phyloP scores from a whole-genome alignment of 176 grass and related monocot species.

The Tillandsia fasciculata region DNA sequence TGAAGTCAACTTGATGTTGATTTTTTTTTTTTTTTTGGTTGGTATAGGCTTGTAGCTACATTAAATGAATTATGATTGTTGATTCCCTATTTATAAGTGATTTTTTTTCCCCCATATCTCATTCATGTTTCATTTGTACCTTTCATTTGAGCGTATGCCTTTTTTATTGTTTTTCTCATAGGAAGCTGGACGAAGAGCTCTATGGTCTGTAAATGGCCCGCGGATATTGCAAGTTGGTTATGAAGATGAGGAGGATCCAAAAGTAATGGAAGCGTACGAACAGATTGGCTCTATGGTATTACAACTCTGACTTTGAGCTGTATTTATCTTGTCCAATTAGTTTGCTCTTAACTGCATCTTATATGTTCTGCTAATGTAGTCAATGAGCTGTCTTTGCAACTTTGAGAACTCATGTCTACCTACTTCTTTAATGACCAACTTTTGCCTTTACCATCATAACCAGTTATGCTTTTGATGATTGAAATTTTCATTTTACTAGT shows the following conservation, averaged over 20 bases:
- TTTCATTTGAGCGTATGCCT: not conserved
- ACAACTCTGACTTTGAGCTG: slow-evolving; percentile 4
- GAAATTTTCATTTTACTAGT: no score
- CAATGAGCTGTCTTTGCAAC: not conserved
- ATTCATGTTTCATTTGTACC: not conserved
- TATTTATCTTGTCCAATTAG: slow-evolving; percentile 10
- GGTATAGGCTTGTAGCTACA: no score
- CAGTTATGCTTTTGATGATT: no score
- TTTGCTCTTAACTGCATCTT: not conserved
- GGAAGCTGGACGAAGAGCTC: slow-evolving; percentile 66
- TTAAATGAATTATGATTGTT: not conserved
- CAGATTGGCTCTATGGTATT: slow-evolving; percentile 92
- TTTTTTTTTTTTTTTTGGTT: not conserved
- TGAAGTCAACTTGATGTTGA: not conserved
- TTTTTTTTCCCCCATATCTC: not conserved
- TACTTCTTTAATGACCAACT: no score
- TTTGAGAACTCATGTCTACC: no score
- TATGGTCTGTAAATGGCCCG: slow-evolving; percentile 88
- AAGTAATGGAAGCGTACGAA: slow-evolving; percentile 94
- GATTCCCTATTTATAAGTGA: not conserved
- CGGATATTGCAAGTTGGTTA: slow-evolving; percentile 83
- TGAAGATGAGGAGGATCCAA: slow-evolving; percentile 79
- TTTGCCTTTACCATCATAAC: no score
- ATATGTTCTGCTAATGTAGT: not conserved
- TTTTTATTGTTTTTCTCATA: slow-evolving; percentile 21